Evolutionary conservation across 352 stramenopile species (phyloP).

Genomic region (Pythium guiyangense): DNA sequence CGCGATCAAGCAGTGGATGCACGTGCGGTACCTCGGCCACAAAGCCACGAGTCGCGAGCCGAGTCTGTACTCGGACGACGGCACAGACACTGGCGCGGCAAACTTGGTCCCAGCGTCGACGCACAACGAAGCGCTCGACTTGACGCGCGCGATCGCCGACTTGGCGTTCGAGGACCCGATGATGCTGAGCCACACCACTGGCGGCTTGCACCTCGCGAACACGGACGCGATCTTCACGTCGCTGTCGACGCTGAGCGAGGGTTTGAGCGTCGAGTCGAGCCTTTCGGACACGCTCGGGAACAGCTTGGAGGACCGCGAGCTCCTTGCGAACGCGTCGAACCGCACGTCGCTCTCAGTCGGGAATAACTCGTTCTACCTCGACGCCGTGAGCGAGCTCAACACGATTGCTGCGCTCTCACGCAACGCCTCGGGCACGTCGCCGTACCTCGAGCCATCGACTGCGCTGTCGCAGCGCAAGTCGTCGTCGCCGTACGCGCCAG

Average conservation of each 20-base stretch:
- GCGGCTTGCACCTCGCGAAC: conserved; percentile 27
- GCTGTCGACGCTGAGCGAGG: conserved; percentile 49
- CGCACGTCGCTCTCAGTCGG: conserved; percentile 16
- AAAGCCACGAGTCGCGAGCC: conserved; percentile 31
- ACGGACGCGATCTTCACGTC: conserved; percentile 43
- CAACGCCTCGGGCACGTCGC: conserved; percentile 8
- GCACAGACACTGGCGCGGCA: conserved; percentile 18
- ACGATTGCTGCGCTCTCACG: conserved; percentile 12
- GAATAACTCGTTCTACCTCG: conserved; percentile 25
- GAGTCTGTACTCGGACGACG: conserved; percentile 32
- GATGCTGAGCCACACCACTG: conserved; percentile 59
- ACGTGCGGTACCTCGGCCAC: conserved; percentile 56
- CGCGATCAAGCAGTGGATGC: conserved; percentile 80
- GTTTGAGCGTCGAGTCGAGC: conserved; percentile 39
- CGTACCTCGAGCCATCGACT: conserved; percentile 5
- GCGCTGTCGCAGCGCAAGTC: conserved; percentile 5
- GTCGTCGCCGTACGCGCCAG: conserved; percentile 8
- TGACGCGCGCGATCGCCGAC: conserved; percentile 77
- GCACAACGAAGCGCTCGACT: conserved; percentile 73
- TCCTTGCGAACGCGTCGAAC: conserved; percentile 18
- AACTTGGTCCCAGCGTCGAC: conserved; percentile 69
- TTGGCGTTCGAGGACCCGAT: conserved; percentile 83
- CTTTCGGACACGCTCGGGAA: conserved; percentile 33
- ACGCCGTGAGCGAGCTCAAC: conserved; percentile 16
- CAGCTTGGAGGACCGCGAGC: conserved; percentile 8